Conservation (phyloP, 2,329 filamentous ascomycete genomes). For the Ilyonectria robusta region DNA sequence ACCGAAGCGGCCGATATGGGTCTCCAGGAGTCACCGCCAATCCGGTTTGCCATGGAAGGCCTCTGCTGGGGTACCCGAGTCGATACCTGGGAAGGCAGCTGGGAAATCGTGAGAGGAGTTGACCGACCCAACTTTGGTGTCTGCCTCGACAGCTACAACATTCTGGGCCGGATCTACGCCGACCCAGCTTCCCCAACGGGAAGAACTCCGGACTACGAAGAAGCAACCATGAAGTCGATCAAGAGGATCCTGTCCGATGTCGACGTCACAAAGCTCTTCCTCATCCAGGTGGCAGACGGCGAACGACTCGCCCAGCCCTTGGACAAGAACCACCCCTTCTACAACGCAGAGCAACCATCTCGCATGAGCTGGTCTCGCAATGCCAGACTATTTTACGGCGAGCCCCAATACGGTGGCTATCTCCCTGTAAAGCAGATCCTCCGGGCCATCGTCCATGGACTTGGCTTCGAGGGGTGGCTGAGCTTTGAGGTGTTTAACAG, state of each 20-base stretch:
- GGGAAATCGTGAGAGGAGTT: conserved; percentile 76
- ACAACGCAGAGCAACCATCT: conserved; percentile 52
- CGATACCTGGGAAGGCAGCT: conserved; percentile 80
- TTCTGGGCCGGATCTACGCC: conserved; percentile 78
- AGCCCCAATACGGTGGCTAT: conserved; percentile 74
- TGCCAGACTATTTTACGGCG: conserved; percentile 71
- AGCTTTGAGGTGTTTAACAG: conserved; percentile 78
- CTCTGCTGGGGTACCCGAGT: conserved; percentile 80
- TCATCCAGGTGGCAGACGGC: conserved; percentile 83
- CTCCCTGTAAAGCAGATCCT: conserved; percentile 75
- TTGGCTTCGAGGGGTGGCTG: conserved; percentile 79
- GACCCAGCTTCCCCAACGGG: conserved; percentile 72
- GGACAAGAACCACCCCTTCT: conserved; percentile 60
- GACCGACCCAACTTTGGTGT: conserved; percentile 81
- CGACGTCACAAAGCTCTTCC: conserved; percentile 78
- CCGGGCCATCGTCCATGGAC: conserved; percentile 71
- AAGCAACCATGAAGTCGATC: conserved; percentile 68
- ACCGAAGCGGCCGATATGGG: conserved; percentile 78
- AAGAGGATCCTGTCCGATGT: conserved; percentile 67
- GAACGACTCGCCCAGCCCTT: conserved; percentile 74
- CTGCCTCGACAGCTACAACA: conserved; percentile 85
- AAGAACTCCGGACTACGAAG: conserved; percentile 67
- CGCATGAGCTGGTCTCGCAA: conserved; percentile 86
- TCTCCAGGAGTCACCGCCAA: conserved; percentile 64
- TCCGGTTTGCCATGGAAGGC: conserved; percentile 82